Conservation (phyloP, 805 yeast species). For the Ogataea chonburiensis region DNA sequence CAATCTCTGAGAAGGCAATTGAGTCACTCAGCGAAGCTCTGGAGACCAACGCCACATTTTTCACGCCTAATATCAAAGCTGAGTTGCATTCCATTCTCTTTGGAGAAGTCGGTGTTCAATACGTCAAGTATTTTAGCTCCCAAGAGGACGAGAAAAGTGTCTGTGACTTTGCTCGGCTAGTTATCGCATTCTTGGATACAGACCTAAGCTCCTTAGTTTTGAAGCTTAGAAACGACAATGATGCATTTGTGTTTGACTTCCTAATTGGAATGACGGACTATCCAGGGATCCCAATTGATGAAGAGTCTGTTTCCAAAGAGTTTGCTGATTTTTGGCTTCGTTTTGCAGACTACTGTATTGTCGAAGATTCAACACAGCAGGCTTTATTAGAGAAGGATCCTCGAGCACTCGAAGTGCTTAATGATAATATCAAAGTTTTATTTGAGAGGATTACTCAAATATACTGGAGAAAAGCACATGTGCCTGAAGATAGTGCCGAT, state of each 20-base stretch:
- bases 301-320: constrained; percentile 55
- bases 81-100: constrained; percentile 39
- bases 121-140: constrained; percentile 32
- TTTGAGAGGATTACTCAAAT: constrained; percentile 54
- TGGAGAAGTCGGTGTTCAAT: constrained; percentile 44
- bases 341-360: constrained; percentile 54
- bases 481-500: constrained; percentile 37
- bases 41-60: constrained; percentile 45
- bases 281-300: constrained; percentile 55
- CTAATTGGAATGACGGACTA: constrained; percentile 53
- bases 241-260: constrained; percentile 44
- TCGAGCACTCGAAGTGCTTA: constrained; percentile 26
- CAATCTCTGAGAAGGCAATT: constrained; percentile 29
- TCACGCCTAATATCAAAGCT: constrained; percentile 34
- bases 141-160: constrained; percentile 39
- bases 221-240: constrained; percentile 36
- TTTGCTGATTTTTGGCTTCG: constrained; percentile 71
- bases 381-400: constrained; percentile 37
- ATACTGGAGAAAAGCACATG: constrained; percentile 68
- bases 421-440: constrained; percentile 36
- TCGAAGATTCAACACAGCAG: constrained; percentile 43
- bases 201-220: constrained; percentile 44
- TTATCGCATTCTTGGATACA: constrained; percentile 46
- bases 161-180: constrained; percentile 43
- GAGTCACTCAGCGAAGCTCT: constrained; percentile 43